Base-by-base conservation (phyloP, 306 rosid species). In the Arachis stenosperma region DNA sequence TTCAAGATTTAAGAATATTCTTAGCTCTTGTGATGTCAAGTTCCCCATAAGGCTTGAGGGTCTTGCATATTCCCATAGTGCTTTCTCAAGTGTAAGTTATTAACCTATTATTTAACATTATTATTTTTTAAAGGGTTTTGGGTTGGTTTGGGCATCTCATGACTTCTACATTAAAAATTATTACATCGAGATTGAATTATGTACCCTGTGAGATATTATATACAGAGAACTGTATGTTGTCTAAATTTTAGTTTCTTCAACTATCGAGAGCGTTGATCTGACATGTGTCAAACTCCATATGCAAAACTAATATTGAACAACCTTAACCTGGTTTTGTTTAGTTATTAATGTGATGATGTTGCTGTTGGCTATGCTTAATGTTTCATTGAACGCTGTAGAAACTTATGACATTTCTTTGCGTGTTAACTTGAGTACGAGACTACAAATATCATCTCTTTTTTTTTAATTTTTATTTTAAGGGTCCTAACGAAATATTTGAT, bases 41-140 rank as follows among this genome's bases (percentile, higher is more conserved):
- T 93, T 93, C 63, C 96, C 97, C 47, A 93, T 93, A 46, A 84
- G 98, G 77, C 89, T 93, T 5, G 98, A 90, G 85, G 98, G 94
- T 59, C 94, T 93, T 83, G 90, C 90, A 9, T 89, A 86, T 81
- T 93, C 98, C 29, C 97, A 93, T 50, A 86, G 91, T 78, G 94
- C 96, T 70, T 93, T 93, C 83, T 90, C 96, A 47, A 89, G 96
- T 79, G 98, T 91, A 74, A 88, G 97, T 81, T 30, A 52, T 53
- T 59, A 61, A 7, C 15, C 1, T 22, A 22, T 22, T 22, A 22
- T 22, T 22, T 22, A 22, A 22, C 27, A 22, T 22, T 22, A 8
- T 9, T 30, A 30, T 41, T 48, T 48, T 36, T 2, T 2, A 2
- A 15, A 13, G 33, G 72, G 39, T 60, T 58, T 3, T 11, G 10